Base-by-base conservation (phyloP, 2,329 filamentous ascomycete genomes). In the Ascochyta clinopodiicola region DNA sequence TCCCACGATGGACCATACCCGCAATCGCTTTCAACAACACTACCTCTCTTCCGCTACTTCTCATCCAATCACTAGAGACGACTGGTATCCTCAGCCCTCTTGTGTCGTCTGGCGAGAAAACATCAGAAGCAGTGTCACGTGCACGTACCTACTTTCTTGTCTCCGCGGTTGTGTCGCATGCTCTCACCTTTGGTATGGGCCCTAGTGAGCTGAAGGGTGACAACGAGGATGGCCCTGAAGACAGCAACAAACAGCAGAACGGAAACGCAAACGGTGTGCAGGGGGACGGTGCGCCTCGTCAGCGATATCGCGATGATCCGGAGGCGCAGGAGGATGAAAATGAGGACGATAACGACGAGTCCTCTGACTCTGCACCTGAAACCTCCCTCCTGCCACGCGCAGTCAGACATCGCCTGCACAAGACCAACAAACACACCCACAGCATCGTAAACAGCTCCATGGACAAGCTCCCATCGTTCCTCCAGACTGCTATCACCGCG, bases 141-240 rank as follows among this genome's bases (percentile, higher is more conserved):
- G 86, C 86, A 6, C 85, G 88, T 66, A 84, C 83, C 13, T 89
- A 88, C 69, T 88, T 89, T 64, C 74, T 89, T 3, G 82, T 89
- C 55, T 88, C 86, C 60, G 82, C 86, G 3, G 88, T 87, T 50
- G 78, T 89, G 9, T 82, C 81, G 37, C 88, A 86, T 64, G 84
- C 82, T 47, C 72, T 89, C 55, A 88, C 86, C 0, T 89, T 89
- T 68, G 84, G 84, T 0, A 75, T 89, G 3, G 87, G 86, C 0
- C 86, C 86, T 0, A 76, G 80, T 12, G 75, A 89, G 35, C 79
- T 89, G 42, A 82, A 84, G 72, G 74, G 54, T 10, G 79, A 81
- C 47, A 40, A 51, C 4, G 54, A 57, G n/a, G 76, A 80, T 44
- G 63, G 69, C 4, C 73, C 77, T 1, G 72, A 78, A 2, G 72